A percentile compares a stretch with the other conserved stretches of the same genome.
Conservation (phyloP, 78 protist species). For the Mastigamoeba balamuthi region DNA sequence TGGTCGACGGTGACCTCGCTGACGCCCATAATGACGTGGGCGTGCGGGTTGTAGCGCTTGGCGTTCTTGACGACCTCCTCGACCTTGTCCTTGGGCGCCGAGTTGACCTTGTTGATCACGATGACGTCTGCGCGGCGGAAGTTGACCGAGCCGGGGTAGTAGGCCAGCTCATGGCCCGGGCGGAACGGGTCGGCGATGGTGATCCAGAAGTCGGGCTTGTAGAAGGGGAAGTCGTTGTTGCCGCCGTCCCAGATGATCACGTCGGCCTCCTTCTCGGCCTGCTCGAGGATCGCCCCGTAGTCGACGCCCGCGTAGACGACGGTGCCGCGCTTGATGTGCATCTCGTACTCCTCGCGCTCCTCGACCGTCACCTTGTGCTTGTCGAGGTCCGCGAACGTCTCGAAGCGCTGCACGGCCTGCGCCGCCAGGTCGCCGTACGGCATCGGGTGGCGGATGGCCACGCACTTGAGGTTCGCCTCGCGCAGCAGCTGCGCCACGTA, state of each 20-base stretch:
- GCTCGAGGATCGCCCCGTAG: conserved; percentile 1
- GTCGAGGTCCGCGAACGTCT: background rate
- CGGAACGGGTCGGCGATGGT: conserved; percentile 25
- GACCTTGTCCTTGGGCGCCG: background rate
- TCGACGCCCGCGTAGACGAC: conserved; percentile 27
- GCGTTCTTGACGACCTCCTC: background rate
- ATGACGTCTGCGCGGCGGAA: background rate
- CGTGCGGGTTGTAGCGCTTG: background rate
- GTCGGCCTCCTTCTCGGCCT: conserved; percentile 32
- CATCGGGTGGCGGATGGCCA: conserved; percentile 33
- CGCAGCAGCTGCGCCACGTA: background rate
- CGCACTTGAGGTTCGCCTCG: background rate
- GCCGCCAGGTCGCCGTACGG: conserved; percentile 21
- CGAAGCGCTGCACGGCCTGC: conserved; percentile 10
- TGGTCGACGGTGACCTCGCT: background rate
- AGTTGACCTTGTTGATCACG: background rate
- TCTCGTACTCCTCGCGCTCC: conserved; percentile 31
- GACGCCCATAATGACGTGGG: background rate
- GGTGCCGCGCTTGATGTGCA: background rate
- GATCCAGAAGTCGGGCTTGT: conserved; percentile 2
- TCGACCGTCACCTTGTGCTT: conserved; percentile 2
- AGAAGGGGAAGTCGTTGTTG: conserved; percentile 26
- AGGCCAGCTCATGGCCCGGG: conserved; percentile 4
- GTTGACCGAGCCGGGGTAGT: conserved; percentile 16
- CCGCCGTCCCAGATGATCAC: conserved; percentile 41